Conservation (phyloP, 2,329 filamentous ascomycete genomes). For the Xylaria arbuscula region DNA sequence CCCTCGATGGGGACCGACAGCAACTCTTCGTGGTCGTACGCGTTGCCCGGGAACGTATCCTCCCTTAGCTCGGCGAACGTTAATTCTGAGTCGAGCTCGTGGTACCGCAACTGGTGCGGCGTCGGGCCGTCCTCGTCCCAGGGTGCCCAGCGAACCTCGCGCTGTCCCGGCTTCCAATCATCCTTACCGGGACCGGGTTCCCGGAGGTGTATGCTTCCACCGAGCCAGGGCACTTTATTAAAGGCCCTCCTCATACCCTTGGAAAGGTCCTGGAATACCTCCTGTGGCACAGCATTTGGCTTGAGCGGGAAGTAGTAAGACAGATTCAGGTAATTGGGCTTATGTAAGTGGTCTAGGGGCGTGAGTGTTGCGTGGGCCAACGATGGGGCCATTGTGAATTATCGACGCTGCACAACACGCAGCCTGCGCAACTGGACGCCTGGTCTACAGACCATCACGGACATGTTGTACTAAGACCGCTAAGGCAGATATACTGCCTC, state of each 20-base stretch:
- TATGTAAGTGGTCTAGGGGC: background rate
- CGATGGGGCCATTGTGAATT: background rate
- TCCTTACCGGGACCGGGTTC: background rate
- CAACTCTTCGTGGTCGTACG: constrained; percentile 35
- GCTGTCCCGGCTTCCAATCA: constrained; percentile 39
- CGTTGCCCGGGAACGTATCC: constrained; percentile 35
- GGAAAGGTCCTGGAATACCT: constrained; percentile 26
- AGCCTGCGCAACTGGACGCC: background rate
- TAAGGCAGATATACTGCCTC: background rate
- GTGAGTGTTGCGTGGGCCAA: background rate
- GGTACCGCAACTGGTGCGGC: constrained; percentile 55
- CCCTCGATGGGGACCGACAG: constrained; percentile 15
- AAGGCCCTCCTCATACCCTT: constrained; percentile 31
- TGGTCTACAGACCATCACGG: background rate
- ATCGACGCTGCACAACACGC: background rate
- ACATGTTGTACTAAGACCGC: background rate
- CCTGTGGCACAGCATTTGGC: background rate
- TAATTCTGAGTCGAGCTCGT: constrained; percentile 24
- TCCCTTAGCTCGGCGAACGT: constrained; percentile 37
- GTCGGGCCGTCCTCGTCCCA: background rate
- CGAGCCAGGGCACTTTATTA: constrained; percentile 37
- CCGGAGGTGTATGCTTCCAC: constrained; percentile 33
- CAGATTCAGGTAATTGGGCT: background rate
- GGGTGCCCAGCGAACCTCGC: constrained; percentile 36
- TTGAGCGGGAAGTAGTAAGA: constrained; percentile 1